Percentiles rank a stretch among this genome's conserved stretches.
Conservation (phyloP, 768 basidiomycete species). For the Agaricus subrufescens region DNA sequence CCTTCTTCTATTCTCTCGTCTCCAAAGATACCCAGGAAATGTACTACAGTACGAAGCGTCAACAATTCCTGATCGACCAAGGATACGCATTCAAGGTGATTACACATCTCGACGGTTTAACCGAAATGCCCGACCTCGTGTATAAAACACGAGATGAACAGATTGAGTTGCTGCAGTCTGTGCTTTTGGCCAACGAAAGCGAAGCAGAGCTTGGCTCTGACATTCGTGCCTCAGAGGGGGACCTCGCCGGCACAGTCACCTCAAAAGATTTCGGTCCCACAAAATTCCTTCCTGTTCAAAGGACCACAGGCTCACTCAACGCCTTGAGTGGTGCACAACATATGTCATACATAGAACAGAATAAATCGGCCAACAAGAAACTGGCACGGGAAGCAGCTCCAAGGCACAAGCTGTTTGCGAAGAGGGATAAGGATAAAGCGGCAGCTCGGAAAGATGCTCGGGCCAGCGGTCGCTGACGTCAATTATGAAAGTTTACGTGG, state of each 20-base stretch:
- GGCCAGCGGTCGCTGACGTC: slow-evolving; percentile 9
- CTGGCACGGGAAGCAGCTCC: slow-evolving; percentile 50
- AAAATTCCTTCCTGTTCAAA: slow-evolving; percentile 63
- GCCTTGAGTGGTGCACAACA: slow-evolving; percentile 86
- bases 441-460: slow-evolving; percentile 42
- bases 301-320: slow-evolving; percentile 77
- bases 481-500: slow-evolving; percentile 4
- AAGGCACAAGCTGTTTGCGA: slow-evolving; percentile 77
- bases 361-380: slow-evolving; percentile 85
- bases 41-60: slow-evolving; percentile 98
- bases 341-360: slow-evolving; percentile 91
- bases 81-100: slow-evolving; percentile 99
- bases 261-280: slow-evolving; percentile 84
- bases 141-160: slow-evolving; percentile 91
- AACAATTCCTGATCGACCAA: slow-evolving; percentile 98
- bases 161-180: slow-evolving; percentile 92
- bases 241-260: slow-evolving; percentile 80
- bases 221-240: slow-evolving; percentile 77
- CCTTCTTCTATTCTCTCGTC: slow-evolving; percentile 98
- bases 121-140: slow-evolving; percentile 81
- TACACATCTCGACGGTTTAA: slow-evolving; percentile 92
- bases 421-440: slow-evolving; percentile 75
- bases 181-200: slow-evolving; percentile 86
- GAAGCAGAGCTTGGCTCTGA: slow-evolving; percentile 87
- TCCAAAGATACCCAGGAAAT: slow-evolving; percentile 99